A percentile compares a stretch with the other conserved stretches of the same genome.
phyloP scores from a whole-genome alignment of 2,329 filamentous ascomycete species.

The Trichophaea hybrida region DNA sequence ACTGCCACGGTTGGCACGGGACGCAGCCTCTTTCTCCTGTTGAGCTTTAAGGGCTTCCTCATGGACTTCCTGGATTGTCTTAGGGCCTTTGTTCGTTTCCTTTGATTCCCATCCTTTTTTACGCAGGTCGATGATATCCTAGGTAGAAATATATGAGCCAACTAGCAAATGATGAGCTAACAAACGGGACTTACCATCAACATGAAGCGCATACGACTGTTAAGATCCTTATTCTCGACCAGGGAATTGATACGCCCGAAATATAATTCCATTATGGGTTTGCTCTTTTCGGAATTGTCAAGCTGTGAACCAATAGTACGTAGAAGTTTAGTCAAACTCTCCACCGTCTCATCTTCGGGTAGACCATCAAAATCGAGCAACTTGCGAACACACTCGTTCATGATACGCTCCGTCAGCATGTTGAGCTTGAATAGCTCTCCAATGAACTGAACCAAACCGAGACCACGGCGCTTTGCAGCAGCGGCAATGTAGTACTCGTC shows the following conservation, averaged over 20 bases:
- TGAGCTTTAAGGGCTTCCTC: conserved; percentile 64
- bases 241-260: conserved; percentile 77
- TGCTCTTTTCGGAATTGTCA: conserved; percentile 68
- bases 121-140: conserved; percentile 76
- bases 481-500: conserved; percentile 94
- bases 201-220: conserved; percentile 90
- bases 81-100: conserved; percentile 83
- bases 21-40: conserved; percentile 57
- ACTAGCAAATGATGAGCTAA: not conserved
- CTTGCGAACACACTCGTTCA: conserved; percentile 98
- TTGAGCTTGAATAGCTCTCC: conserved; percentile 96
- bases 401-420: conserved; percentile 98
- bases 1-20: conserved; percentile 34
- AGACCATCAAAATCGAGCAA: conserved; percentile 87
- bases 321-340: conserved; percentile 85
- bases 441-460: conserved; percentile 97
- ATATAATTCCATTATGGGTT: conserved; percentile 80
- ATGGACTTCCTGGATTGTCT: conserved; percentile 88
- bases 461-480: conserved; percentile 87
- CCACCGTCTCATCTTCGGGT: conserved; percentile 90
- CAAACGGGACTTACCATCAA: conserved; percentile 45
- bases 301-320: conserved; percentile 82
- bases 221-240: conserved; percentile 63
- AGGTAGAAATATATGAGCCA: conserved; percentile 10
- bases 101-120: conserved; percentile 67